Conservation (phyloP, 176 grass and related monocot species). For the Musa itinerans region DNA sequence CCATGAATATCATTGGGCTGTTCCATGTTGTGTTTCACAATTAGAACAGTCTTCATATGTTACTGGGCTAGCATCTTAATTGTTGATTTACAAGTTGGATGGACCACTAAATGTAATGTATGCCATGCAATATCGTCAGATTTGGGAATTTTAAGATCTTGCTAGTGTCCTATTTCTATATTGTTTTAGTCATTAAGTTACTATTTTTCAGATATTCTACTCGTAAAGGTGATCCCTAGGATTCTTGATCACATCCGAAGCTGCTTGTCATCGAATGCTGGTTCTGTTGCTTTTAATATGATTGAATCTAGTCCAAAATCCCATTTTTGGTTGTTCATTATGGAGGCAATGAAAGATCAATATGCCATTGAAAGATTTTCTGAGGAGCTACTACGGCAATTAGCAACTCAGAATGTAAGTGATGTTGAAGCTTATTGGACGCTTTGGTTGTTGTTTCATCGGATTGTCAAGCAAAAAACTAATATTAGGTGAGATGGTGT, state of each 20-base stretch:
- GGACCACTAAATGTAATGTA: neutral
- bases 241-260: conserved; percentile 51
- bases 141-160: conserved; percentile 4
- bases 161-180: conserved; percentile 9
- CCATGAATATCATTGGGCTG: too few species aligned
- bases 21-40: neutral
- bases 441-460: conserved; percentile 71
- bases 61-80: neutral
- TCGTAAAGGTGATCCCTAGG: conserved; percentile 65
- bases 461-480: conserved; percentile 33
- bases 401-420: conserved; percentile 51
- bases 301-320: conserved; percentile 44
- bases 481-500: conserved; percentile 49
- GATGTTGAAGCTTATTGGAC: conserved; percentile 88
- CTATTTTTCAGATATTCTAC: conserved; percentile 67
- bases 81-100: neutral
- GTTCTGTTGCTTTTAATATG: conserved; percentile 27
- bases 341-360: conserved; percentile 76
- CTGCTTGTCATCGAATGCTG: conserved; percentile 43
- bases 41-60: neutral
- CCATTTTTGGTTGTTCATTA: conserved; percentile 68
- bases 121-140: neutral
- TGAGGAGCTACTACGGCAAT: conserved; percentile 63
- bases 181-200: conserved; percentile 23
- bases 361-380: conserved; percentile 84